These are phyloP conservation scores for Vicia faba DNA, from an alignment of 306 rosid species.

Conservation along the genomic window DNA sequence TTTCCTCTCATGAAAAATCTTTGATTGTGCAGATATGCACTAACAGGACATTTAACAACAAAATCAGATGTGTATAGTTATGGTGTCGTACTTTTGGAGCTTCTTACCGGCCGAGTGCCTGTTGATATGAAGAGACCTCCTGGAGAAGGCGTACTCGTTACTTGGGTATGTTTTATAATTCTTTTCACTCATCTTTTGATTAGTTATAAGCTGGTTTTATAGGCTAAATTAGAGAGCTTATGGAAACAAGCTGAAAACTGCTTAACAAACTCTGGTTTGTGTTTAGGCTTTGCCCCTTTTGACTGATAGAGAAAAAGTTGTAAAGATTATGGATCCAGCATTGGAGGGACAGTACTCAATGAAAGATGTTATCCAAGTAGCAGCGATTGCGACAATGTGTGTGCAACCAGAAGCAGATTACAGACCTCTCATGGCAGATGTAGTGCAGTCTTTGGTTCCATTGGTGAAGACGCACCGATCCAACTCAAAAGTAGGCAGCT, in stretches of 20 bases:
- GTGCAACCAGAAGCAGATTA: slow-evolving; percentile 96
- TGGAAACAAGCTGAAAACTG: not conserved
- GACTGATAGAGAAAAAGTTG: slow-evolving; percentile 84
- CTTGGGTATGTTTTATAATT: slow-evolving; percentile 68
- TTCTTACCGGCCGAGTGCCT: slow-evolving; percentile 90
- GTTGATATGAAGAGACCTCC: slow-evolving; percentile 92
- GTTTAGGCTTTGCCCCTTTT: slow-evolving; percentile 84
- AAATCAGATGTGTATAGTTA: slow-evolving; percentile 94
- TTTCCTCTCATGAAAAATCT: slow-evolving; percentile 25
- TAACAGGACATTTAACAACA: slow-evolving; percentile 93
- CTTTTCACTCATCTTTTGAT: slow-evolving; percentile 19
- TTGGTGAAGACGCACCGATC: slow-evolving; percentile 65
- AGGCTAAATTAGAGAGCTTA: not conserved
- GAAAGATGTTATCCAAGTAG: slow-evolving; percentile 95
- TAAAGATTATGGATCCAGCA: slow-evolving; percentile 85
- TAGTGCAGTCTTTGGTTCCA: slow-evolving; percentile 90
- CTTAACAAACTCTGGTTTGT: slow-evolving; percentile 27
- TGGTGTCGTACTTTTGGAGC: slow-evolving; percentile 91
- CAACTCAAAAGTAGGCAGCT: slow-evolving; percentile 59
- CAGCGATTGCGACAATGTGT: slow-evolving; percentile 95
- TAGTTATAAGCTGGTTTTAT: not conserved
- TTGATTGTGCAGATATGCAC: slow-evolving; percentile 74
- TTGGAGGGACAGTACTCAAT: slow-evolving; percentile 85
- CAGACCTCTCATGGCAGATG: slow-evolving; percentile 97
- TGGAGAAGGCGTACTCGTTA: slow-evolving; percentile 88